Evolutionary conservation across 2,329 filamentous ascomycete species (phyloP).

Genomic region (Talaromyces sp.): DNA sequence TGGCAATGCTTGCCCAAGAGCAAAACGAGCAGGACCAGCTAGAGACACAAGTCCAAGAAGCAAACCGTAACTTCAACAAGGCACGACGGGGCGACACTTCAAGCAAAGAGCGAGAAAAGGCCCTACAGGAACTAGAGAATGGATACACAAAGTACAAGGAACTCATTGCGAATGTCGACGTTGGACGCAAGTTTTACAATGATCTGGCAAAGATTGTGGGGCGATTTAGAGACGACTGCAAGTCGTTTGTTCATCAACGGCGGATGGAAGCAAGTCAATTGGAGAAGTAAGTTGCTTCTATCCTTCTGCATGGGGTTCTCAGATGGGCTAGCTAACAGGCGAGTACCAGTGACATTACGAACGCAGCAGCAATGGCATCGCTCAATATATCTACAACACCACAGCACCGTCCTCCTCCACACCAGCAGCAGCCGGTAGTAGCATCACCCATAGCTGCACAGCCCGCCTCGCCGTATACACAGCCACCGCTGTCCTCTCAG

Average conservation of each 20-base stretch:
- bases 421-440: constrained; percentile 28
- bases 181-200: constrained; percentile 93
- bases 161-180: constrained; percentile 84
- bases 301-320: neutral
- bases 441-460: constrained; percentile 15
- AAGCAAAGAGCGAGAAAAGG: constrained; percentile 71
- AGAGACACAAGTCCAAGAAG: constrained; percentile 61
- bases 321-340: neutral
- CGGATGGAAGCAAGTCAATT: constrained; percentile 73
- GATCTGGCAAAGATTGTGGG: constrained; percentile 84
- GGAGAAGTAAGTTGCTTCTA: constrained; percentile 58
- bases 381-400: constrained; percentile 40
- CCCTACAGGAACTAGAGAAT: constrained; percentile 80
- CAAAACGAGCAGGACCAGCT: constrained; percentile 69
- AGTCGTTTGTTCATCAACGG: constrained; percentile 71
- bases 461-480: constrained; percentile 20
- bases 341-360: constrained; percentile 47
- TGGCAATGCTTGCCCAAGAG: constrained; percentile 65
- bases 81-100: constrained; percentile 63
- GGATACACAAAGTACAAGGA: constrained; percentile 97
- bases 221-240: constrained; percentile 74
- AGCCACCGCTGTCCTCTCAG: constrained; percentile 29
- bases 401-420: constrained; percentile 15
- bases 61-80: constrained; percentile 71
- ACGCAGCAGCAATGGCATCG: constrained; percentile 50